A percentile compares a stretch with the other conserved stretches of the same genome.
Conservation (phyloP, 352 stramenopile species). For the Phytophthora chlamydospora region DNA sequence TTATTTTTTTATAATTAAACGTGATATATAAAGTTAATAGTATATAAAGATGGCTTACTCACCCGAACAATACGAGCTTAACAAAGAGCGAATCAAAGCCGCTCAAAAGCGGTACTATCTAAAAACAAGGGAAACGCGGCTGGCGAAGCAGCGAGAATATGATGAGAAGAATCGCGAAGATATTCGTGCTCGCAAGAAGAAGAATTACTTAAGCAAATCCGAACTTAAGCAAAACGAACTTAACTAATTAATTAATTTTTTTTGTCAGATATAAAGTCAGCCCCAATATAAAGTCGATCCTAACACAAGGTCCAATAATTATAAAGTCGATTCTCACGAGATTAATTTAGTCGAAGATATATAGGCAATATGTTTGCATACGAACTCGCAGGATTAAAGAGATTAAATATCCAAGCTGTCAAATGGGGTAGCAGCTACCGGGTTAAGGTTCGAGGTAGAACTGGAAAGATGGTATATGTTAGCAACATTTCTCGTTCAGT, state of each 20-base stretch:
- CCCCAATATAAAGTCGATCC: conserved; percentile 4
- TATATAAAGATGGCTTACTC: background rate
- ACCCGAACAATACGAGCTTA: too few relatives aligned
- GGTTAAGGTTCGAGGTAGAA: background rate
- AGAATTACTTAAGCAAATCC: background rate
- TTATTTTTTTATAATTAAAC: conserved; percentile 3
- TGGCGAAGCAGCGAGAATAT: too few relatives aligned
- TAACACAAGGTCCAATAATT: conserved; percentile 3
- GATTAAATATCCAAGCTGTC: conserved; percentile 2
- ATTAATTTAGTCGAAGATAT: conserved; percentile 4
- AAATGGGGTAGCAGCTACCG: conserved; percentile 1
- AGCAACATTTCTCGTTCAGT: background rate
- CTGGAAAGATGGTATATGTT: conserved; percentile 3
- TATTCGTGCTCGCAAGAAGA: too few relatives aligned
- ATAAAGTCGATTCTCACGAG: background rate
- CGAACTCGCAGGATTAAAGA: conserved; percentile 5
- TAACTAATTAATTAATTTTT: conserved; percentile 4
- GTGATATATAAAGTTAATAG: conserved; percentile 15
- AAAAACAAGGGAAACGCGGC: too few relatives aligned
- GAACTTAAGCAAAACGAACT: conserved; percentile 1
- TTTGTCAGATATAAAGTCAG: background rate
- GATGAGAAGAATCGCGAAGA: too few relatives aligned
- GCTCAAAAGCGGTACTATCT: too few relatives aligned
- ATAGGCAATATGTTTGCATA: background rate
- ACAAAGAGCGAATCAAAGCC: too few relatives aligned